Evolutionary conservation across 75 land plant genomes (phyloP), one percentile per base, ranked within the genome.

Genomic region (Isoetes taiwanensis): DNA sequence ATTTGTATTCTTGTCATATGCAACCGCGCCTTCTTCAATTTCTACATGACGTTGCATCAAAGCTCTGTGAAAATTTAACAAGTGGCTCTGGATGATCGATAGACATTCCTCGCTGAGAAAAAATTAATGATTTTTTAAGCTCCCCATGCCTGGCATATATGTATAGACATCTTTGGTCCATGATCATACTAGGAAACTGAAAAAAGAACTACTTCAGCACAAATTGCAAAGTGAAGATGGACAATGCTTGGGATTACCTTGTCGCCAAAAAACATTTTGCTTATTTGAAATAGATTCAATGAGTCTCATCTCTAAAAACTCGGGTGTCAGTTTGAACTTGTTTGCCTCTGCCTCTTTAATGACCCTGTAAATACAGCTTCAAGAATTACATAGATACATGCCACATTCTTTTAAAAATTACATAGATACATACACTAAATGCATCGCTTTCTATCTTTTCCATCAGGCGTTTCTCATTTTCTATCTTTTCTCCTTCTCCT

Each of bases 81-180:
- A n/a, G n/a, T n/a, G n/a, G n/a, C n/a, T n/a, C n/a, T n/a, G n/a
- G n/a, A n/a, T n/a, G n/a, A n/a, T n/a, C n/a, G n/a, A n/a, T n/a
- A n/a, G n/a, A n/a, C n/a, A n/a, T n/a, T n/a, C n/a, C n/a, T n/a
- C n/a, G n/a, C n/a, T n/a, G n/a, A n/a, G n/a, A n/a, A n/a, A n/a
- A n/a, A n/a, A n/a, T n/a, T n/a, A n/a, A n/a, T n/a, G n/a, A n/a
- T n/a, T n/a, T n/a, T n/a, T n/a, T n/a, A n/a, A n/a, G n/a, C n/a
- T n/a, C n/a, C n/a, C n/a, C n/a, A n/a, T n/a, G n/a, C n/a, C n/a
- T n/a, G n/a, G n/a, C n/a, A n/a, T n/a, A n/a, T n/a, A n/a, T n/a
- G n/a, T n/a, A n/a, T n/a, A n/a, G n/a, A n/a, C n/a, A 46, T 16
- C 50, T 46, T 46, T 46, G 50, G 19, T 46, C 50, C 50, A 46